Percentiles rank a stretch among this genome's conserved stretches.
Evolutionary conservation across 768 basidiomycete genomes (phyloP).

Genomic region (Daedaleopsis sinensis): DNA sequence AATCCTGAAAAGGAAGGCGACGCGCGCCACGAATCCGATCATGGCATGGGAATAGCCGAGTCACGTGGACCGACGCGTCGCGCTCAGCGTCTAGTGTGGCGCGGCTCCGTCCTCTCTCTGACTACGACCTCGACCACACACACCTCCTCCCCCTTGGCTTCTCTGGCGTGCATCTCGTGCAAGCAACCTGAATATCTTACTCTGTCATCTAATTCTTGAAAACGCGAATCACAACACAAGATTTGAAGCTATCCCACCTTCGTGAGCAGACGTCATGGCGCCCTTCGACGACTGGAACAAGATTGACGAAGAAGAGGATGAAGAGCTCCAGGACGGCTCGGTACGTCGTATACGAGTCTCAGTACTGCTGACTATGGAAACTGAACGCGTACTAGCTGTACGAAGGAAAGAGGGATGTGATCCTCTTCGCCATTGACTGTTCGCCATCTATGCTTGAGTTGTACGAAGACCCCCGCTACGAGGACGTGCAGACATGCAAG

Average conservation of each 20-base stretch:
- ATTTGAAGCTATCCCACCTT: background rate
- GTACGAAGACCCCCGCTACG: constrained; percentile 63
- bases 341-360: constrained; percentile 50
- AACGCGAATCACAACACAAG: background rate
- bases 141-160: background rate
- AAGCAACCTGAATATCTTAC: background rate
- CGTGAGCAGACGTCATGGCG: constrained; percentile 45
- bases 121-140: background rate
- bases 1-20: background rate
- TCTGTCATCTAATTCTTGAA: background rate
- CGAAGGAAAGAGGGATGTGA: constrained; percentile 81
- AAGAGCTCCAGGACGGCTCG: constrained; percentile 73
- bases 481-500: constrained; percentile 73
- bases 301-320: constrained; percentile 80
- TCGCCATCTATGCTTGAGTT: constrained; percentile 86
- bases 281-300: constrained; percentile 82
- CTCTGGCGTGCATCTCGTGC: too few relatives aligned
- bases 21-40: background rate
- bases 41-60: background rate
- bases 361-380: background rate
- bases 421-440: constrained; percentile 95
- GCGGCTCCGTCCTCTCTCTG: background rate
- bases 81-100: constrained; percentile 4
- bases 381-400: constrained; percentile 30
- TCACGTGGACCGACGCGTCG: constrained; percentile 21